phyloP scores from a whole-genome alignment of 2,329 filamentous ascomycete species.

The Blastomyces silverae region DNA sequence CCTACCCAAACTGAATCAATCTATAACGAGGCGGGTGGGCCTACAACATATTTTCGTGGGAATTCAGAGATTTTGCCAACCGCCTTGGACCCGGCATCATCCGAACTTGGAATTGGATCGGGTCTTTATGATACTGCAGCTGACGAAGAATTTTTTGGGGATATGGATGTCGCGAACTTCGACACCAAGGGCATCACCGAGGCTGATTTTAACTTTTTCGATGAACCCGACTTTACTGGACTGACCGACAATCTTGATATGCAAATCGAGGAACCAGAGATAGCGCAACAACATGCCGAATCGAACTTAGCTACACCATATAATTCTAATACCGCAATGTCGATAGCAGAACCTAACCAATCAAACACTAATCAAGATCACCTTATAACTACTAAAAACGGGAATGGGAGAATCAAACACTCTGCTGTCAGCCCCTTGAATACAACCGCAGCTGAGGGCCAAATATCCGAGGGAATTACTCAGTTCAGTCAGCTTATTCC shows the following conservation, averaged over 20 bases:
- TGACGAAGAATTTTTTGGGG: constrained; percentile 54
- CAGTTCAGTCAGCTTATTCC: neutral
- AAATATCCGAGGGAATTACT: neutral
- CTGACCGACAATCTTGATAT: constrained; percentile 4
- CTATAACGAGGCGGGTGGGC: constrained; percentile 19
- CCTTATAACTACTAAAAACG: no score
- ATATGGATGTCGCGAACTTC: constrained; percentile 50
- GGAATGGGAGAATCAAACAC: no score
- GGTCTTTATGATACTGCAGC: constrained; percentile 39
- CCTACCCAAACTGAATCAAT: constrained; percentile 20
- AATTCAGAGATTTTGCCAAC: constrained; percentile 23
- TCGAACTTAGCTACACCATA: neutral
- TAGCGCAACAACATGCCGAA: neutral
- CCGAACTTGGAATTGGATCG: constrained; percentile 32
- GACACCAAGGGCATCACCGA: constrained; percentile 50
- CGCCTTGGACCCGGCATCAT: constrained; percentile 25
- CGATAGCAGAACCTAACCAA: neutral
- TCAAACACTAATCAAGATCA: neutral
- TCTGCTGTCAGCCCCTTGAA: neutral
- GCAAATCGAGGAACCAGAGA: neutral
- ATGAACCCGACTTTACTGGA: constrained; percentile 43
- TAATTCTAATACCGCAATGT: neutral
- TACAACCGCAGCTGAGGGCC: neutral
- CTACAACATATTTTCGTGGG: constrained; percentile 17
- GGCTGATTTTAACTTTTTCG: constrained; percentile 60